Base-by-base conservation (phyloP, 2,329 filamentous ascomycete species). In the Ceratocystis variospora region DNA sequence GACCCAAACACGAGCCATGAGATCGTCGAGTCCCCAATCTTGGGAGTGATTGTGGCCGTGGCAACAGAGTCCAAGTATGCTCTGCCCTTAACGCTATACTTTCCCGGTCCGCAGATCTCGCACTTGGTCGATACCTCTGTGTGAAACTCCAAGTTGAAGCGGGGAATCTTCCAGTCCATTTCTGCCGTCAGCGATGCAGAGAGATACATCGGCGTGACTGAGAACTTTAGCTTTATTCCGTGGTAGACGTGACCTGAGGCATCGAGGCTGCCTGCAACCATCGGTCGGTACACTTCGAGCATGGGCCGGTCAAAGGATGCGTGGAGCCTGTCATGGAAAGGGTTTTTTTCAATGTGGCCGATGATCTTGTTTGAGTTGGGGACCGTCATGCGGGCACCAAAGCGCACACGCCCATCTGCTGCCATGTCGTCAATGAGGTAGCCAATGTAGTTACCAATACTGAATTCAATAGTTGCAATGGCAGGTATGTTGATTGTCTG, bases 351-450 rank as follows among this genome's bases (percentile, higher is more conserved):
- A 22, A 63, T 19, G 33, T 63, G 62, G n/a, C 62, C 62, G 19
- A 53, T 48, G 28, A 63, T 12, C 28, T n/a, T 63, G 45, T 63
- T 45, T 8, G 64, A 62, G 31, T 65, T 65, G 5, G 68, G 62
- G 57, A 70, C 67, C 31, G 53, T 69, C 65, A 66, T 41, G 33
- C 19, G 33, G 12, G 61, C 48, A 17, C 63, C 66, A 28, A 48
- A 41, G 46, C 62, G 62, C 12, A 63, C 10, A n/a, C 62, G 62
- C 1, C 62, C 62, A 19, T 46, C 33, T 17, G 62, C 62, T 2
- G 62, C 46, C 31, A 63, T 19, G n/a, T 63, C 62, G 41, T 50
- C 62, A 41, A 63, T 63, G 12, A 33, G 46, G 62, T 63, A 63
- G n/a, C 62, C 62, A n/a, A 63, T 63, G 45, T 63, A 63, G 46